phyloP scores from a whole-genome alignment of 2,329 filamentous ascomycete species.

The Phaeosphaeria sp. region DNA sequence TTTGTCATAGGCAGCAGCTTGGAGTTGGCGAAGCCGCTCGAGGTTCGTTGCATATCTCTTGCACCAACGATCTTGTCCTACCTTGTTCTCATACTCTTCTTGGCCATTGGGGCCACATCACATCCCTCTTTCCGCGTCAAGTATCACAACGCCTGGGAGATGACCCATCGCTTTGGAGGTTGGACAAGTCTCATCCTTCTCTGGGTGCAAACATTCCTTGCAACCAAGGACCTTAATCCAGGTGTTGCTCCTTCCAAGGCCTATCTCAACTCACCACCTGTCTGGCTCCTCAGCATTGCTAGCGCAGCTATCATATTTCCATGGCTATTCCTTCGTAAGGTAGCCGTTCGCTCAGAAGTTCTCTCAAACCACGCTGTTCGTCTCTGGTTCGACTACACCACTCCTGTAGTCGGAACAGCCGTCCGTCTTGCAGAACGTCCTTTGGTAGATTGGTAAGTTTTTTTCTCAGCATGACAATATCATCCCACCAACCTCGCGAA shows the following conservation, averaged over 20 bases:
- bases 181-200: conserved; percentile 46
- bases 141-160: conserved; percentile 46
- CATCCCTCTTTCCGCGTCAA: conserved; percentile 39
- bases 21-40: conserved; percentile 34
- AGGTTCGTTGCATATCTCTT: conserved; percentile 22
- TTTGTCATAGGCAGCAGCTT: conserved; percentile 48
- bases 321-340: conserved; percentile 75
- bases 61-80: conserved; percentile 39
- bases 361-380: conserved; percentile 77
- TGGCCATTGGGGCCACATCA: conserved; percentile 38
- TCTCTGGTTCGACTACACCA: conserved; percentile 60
- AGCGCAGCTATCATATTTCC: conserved; percentile 74
- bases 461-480: not conserved
- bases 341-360: conserved; percentile 69
- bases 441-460: conserved; percentile 35
- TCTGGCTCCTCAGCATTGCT: conserved; percentile 74
- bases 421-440: conserved; percentile 41
- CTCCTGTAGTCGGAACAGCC: conserved; percentile 39
- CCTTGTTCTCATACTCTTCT: conserved; percentile 35
- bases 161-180: conserved; percentile 46
- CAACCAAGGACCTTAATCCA: conserved; percentile 31
- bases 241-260: conserved; percentile 25
- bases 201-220: conserved; percentile 40
- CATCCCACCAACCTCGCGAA: not conserved
- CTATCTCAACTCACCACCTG: conserved; percentile 40